phyloP scores from a whole-genome alignment of 176 grass and related monocot species.

The Hordeum vulgare region DNA sequence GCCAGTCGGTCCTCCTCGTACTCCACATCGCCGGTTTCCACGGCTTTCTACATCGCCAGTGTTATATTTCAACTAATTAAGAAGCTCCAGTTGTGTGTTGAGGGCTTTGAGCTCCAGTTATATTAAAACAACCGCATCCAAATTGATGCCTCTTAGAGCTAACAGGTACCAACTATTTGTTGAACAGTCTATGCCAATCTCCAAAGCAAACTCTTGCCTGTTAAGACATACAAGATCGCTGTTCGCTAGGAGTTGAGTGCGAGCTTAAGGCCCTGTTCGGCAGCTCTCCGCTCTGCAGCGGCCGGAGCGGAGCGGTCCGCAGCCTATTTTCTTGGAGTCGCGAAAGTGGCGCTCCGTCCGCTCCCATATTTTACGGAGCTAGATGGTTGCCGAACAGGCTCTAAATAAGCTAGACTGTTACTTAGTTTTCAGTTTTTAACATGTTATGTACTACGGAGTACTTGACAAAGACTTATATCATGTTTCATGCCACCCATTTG shows the following conservation, averaged over 20 bases:
- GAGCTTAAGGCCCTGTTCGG: not conserved
- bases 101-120: conserved; percentile 13
- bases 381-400: no score
- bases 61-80: conserved; percentile 1
- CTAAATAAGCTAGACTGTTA: not conserved
- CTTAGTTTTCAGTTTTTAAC: not conserved
- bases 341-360: no score
- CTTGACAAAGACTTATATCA: conserved; percentile 7
- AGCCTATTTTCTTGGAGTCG: no score
- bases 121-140: not conserved
- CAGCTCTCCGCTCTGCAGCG: no score
- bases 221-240: not conserved
- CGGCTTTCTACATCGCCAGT: no score
- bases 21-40: no score
- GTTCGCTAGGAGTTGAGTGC: not conserved
- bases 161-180: not conserved
- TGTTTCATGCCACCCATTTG: not conserved
- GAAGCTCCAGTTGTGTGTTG: not conserved
- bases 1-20: no score
- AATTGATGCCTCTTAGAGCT: not conserved
- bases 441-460: not conserved
- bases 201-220: not conserved
- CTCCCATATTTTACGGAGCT: no score
- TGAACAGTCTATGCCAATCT: not conserved
- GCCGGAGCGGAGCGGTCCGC: no score